phyloP scores from a whole-genome alignment of 1,139 yeast genomes.

The Pichia sp. region DNA sequence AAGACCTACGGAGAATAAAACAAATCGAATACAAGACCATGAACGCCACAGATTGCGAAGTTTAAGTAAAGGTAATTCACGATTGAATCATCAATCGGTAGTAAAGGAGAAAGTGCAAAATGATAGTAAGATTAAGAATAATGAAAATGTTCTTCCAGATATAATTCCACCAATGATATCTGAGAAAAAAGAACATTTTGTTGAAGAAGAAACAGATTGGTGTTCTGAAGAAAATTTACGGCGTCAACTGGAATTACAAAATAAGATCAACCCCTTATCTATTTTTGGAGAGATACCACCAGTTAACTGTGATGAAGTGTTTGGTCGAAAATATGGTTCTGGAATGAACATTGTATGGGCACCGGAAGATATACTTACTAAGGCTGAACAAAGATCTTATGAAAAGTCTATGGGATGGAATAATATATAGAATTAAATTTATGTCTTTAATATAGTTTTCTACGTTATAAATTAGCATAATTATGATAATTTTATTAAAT shows the following conservation, averaged over 20 bases:
- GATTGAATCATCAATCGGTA: constrained; percentile 1
- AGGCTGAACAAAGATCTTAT: constrained; percentile 44
- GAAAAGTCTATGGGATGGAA: constrained; percentile 47
- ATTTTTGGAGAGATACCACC: constrained; percentile 78
- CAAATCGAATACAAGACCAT: too few species aligned
- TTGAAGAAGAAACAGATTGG: neutral
- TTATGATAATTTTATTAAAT: constrained; percentile 16
- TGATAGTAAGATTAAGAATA: neutral
- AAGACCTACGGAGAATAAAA: too few species aligned
- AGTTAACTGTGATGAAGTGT: constrained; percentile 50
- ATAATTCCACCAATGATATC: constrained; percentile 24
- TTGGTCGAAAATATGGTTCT: constrained; percentile 27
- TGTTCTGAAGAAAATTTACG: constrained; percentile 40
- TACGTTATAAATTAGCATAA: too few species aligned
- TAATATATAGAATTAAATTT: too few species aligned
- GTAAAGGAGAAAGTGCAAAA: neutral
- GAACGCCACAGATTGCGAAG: constrained; percentile 8
- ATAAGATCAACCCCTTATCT: constrained; percentile 57
- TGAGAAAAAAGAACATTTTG: constrained; percentile 38
- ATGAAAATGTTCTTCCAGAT: constrained; percentile 12
- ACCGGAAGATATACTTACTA: constrained; percentile 38
- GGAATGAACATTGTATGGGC: constrained; percentile 39
- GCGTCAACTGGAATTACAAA: constrained; percentile 50
- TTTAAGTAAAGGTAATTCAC: neutral
- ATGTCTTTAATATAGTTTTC: too few species aligned